These are phyloP conservation scores for Cicer arietinum DNA, from an alignment of 306 rosid genomes.

Conservation along the genomic window DNA sequence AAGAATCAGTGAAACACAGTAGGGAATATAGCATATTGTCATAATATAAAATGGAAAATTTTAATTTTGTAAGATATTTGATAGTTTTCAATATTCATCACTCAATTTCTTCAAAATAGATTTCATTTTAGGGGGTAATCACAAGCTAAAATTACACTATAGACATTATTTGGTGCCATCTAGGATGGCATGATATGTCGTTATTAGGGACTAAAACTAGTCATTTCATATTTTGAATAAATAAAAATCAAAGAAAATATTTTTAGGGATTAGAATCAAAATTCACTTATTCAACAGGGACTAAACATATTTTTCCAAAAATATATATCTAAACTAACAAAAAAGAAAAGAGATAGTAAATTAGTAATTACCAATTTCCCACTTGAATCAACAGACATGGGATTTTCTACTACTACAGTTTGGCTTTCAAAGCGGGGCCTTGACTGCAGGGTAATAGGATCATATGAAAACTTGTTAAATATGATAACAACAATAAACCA, in stretches of 20 bases:
- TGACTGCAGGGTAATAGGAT: constrained; percentile 51
- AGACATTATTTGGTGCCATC: too few relatives aligned
- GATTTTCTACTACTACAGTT: constrained; percentile 97
- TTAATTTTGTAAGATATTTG: neutral
- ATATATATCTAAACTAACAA: neutral
- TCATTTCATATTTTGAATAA: neutral
- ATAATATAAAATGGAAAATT: neutral
- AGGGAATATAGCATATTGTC: neutral
- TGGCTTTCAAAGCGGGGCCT: constrained; percentile 76
- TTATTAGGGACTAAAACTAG: neutral
- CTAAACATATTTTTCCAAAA: neutral
- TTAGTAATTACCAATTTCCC: constrained; percentile 83
- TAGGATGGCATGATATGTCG: neutral
- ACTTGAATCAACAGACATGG: constrained; percentile 89
- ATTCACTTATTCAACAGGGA: neutral
- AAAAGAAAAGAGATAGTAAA: constrained; percentile 26
- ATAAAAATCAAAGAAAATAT: neutral
- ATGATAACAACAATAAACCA: constrained; percentile 29
- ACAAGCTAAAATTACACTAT: too few relatives aligned
- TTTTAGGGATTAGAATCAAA: neutral
- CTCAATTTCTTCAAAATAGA: too few relatives aligned
- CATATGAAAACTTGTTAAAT: constrained; percentile 9
- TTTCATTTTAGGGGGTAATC: neutral
- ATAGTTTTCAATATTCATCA: neutral
- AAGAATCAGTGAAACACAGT: neutral